phyloP scores from a whole-genome alignment of 805 yeast genomes.

The Kodamaea leandrae region DNA sequence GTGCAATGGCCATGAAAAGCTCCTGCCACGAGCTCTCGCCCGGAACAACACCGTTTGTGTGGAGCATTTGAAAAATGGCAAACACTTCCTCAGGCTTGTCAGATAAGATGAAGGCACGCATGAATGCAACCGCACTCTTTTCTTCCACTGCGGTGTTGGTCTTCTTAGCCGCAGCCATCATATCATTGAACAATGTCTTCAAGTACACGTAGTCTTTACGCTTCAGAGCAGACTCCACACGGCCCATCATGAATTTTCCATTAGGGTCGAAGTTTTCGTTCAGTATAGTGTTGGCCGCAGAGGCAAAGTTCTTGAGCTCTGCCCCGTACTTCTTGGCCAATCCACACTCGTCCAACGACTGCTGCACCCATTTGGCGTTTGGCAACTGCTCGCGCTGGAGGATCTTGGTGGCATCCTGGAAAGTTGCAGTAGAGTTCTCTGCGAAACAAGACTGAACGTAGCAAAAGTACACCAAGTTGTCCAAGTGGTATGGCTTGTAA shows the following conservation, averaged over 20 bases:
- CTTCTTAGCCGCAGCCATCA: conserved; percentile 21
- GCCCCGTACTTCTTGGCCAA: conserved; percentile 9
- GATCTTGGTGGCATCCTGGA: conserved; percentile 25
- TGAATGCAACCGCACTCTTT: conserved; percentile 39
- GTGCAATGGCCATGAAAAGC: conserved; percentile 49
- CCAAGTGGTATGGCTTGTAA: conserved; percentile 15
- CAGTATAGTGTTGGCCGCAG: conserved; percentile 11
- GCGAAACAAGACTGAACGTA: conserved; percentile 30
- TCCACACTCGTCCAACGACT: conserved; percentile 18
- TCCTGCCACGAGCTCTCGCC: conserved; percentile 56
- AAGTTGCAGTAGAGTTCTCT: conserved; percentile 21
- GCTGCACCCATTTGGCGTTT: conserved; percentile 15
- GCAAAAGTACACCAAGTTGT: conserved; percentile 34
- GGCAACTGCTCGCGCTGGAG: conserved; percentile 28
- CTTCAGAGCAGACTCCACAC: conserved; percentile 21
- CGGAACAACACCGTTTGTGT: conserved; percentile 39
- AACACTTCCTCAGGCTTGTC: conserved; percentile 37
- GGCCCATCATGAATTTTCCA: conserved; percentile 20
- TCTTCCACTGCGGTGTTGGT: conserved; percentile 37
- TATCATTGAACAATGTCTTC: conserved; percentile 22
- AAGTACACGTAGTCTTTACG: conserved; percentile 20
- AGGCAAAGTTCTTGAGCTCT: conserved; percentile 8
- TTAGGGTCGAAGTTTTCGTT: conserved; percentile 35
- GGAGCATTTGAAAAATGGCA: conserved; percentile 50
- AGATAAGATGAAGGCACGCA: conserved; percentile 44